These are phyloP conservation scores for Trichoderma sp. DNA, from an alignment of 2,329 filamentous ascomycete species.

Conservation along the genomic window DNA sequence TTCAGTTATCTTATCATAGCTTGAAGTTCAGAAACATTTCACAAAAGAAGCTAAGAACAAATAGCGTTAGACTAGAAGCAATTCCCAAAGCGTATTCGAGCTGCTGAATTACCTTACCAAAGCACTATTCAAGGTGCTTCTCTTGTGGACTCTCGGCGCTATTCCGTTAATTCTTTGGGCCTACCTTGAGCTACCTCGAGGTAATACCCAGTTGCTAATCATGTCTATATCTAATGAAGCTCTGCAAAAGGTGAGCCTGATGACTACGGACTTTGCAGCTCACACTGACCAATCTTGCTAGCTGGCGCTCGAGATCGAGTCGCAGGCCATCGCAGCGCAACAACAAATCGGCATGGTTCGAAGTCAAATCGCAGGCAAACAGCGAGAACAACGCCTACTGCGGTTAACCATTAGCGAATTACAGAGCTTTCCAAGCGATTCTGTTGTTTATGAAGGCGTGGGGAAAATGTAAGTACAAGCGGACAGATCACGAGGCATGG, in stretches of 20 bases:
- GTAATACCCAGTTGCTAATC: background rate
- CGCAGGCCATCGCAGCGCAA: constrained; percentile 82
- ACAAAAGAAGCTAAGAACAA: background rate
- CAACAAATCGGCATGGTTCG: constrained; percentile 89
- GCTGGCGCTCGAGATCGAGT: constrained; percentile 92
- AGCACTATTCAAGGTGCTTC: background rate
- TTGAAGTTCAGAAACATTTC: background rate
- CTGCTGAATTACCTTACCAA: background rate
- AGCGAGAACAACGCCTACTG: constrained; percentile 84
- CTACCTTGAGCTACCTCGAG: background rate
- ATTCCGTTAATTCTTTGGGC: background rate
- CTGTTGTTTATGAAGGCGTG: constrained; percentile 88
- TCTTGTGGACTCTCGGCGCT: background rate
- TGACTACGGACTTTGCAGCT: background rate
- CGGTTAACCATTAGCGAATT: constrained; percentile 86
- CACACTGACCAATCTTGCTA: constrained; percentile 38
- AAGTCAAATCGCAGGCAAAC: constrained; percentile 80
- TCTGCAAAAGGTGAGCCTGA: constrained; percentile 74
- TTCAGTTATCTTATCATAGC: background rate
- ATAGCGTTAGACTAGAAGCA: background rate
- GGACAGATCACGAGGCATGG: background rate
- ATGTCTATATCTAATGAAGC: constrained; percentile 97
- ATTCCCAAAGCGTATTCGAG: background rate
- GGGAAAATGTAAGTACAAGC: constrained; percentile 80
- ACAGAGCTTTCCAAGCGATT: constrained; percentile 70